phyloP scores from a whole-genome alignment of 2,329 filamentous ascomycete genomes.

The Hymenoscyphus scutula region DNA sequence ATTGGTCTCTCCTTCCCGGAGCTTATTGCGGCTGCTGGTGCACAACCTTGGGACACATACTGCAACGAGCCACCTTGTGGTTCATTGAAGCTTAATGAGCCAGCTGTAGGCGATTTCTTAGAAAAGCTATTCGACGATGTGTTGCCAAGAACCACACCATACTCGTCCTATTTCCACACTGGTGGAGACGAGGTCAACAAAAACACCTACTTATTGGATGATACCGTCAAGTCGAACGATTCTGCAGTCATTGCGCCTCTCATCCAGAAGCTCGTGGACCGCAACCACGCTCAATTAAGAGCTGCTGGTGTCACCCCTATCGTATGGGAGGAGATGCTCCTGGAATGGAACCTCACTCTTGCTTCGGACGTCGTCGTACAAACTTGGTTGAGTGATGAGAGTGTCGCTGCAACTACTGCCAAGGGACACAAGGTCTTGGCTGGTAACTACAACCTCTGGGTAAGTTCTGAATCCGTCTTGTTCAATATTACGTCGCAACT shows the following conservation, averaged over 20 bases:
- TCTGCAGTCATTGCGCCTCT: conserved; percentile 66
- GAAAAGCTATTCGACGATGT: conserved; percentile 72
- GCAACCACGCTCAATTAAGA: conserved; percentile 64
- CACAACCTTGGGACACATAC: conserved; percentile 55
- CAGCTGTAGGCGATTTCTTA: conserved; percentile 68
- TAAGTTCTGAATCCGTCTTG: conserved; percentile 40
- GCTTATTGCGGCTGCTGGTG: conserved; percentile 63
- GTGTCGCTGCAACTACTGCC: conserved; percentile 58
- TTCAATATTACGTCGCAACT: conserved; percentile 16
- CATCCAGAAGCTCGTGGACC: conserved; percentile 73
- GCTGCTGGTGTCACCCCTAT: conserved; percentile 66
- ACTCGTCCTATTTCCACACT: conserved; percentile 76
- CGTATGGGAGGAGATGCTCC: conserved; percentile 85
- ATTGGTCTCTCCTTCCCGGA: conserved; percentile 68
- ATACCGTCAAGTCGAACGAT: conserved; percentile 66
- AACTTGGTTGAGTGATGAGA: conserved; percentile 65
- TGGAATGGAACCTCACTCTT: conserved; percentile 74
- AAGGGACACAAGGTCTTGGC: conserved; percentile 69
- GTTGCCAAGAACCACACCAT: conserved; percentile 67
- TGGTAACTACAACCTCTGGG: conserved; percentile 76
- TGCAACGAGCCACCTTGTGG: conserved; percentile 64
- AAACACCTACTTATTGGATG: conserved; percentile 72
- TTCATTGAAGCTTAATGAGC: conserved; percentile 73
- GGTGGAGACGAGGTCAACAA: conserved; percentile 85
- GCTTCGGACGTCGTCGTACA: conserved; percentile 73